Evolutionary conservation across 345 rosid species (phyloP), one percentile per base, ranked within the genome.

Genomic region (Syzygium jambos): DNA sequence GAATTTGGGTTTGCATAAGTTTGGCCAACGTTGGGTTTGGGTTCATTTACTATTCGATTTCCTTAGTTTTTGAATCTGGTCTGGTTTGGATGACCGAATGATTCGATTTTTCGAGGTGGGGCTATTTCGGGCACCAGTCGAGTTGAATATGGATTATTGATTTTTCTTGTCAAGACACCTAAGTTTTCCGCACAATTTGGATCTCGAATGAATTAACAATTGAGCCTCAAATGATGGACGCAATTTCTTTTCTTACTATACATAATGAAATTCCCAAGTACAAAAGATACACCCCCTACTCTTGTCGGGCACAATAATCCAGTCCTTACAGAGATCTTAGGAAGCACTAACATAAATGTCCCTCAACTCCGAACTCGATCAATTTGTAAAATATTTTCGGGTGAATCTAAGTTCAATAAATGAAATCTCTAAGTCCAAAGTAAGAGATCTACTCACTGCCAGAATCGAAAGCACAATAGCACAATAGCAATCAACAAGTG

Each of bases 221-320:
- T 61, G 38, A 61, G 34, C 9, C 2, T 30, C 73, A 61, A 6
- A 61, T n/a, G 73, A 61, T 13, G 34, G 14, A n/a, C 2, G 0
- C 73, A n/a, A 14, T 61, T 61, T 43, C 46, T 61, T n/a, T 61
- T 61, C n/a, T 61, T 14, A 61, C 0, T 3, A 3, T 0, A 16
- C 34, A 14, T 61, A 14, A 61, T n/a, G 19, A 3, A 61, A 61
- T n/a, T 61, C 73, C 19, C 19, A 61, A 61, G 19, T n/a, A n/a
- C 19, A 61, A 6, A n/a, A n/a, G 3, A 61, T 15, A 3, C 34
- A n/a, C 34, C 38, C 1, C 1, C 0, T 1, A n/a, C 19, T 61
- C n/a, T 61, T 61, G 73, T 1, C n/a, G 38, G 5, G 19, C 9
- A n/a, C 7, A 16, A 9, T 13, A 15, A n/a, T 61, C 19, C 9